Evolutionary conservation across 2,329 filamentous ascomycete species (phyloP).

Genomic region (Chaetothyriales sp.): DNA sequence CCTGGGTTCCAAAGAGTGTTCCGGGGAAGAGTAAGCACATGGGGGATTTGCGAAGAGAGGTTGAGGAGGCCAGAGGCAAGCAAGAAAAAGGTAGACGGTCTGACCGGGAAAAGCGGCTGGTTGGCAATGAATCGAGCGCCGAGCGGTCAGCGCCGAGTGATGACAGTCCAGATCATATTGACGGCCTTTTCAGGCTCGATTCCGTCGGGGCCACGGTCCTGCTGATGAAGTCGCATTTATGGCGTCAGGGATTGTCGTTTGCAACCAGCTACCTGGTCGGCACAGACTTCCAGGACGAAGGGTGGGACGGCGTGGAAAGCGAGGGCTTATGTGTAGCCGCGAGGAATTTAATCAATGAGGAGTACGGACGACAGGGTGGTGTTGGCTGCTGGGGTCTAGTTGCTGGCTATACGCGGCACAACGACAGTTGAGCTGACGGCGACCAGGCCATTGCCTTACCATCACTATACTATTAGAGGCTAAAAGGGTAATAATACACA

Average conservation of each 20-base stretch:
- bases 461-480: no score
- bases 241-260: conserved; percentile 1
- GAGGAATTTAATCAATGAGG: conserved; percentile 1
- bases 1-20: conserved; percentile 5
- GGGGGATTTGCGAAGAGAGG: not conserved
- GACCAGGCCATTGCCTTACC: no score
- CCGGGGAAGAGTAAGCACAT: conserved; percentile 1
- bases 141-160: not conserved
- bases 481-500: no score
- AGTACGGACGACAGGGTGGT: not conserved
- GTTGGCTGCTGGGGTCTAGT: not conserved
- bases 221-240: not conserved
- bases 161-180: not conserved
- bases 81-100: not conserved
- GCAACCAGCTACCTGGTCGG: conserved; percentile 1
- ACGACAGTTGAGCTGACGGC: not conserved
- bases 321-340: conserved; percentile 6
- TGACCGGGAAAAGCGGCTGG: not conserved
- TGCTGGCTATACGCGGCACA: not conserved
- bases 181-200: not conserved
- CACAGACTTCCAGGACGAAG: conserved; percentile 4
- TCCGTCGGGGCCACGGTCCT: not conserved
- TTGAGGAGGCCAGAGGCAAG: not conserved
- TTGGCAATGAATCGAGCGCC: not conserved
- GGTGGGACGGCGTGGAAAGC: conserved; percentile 7